Base-by-base conservation (phyloP, 129 eudicot species). In the Dittrichia graveolens region DNA sequence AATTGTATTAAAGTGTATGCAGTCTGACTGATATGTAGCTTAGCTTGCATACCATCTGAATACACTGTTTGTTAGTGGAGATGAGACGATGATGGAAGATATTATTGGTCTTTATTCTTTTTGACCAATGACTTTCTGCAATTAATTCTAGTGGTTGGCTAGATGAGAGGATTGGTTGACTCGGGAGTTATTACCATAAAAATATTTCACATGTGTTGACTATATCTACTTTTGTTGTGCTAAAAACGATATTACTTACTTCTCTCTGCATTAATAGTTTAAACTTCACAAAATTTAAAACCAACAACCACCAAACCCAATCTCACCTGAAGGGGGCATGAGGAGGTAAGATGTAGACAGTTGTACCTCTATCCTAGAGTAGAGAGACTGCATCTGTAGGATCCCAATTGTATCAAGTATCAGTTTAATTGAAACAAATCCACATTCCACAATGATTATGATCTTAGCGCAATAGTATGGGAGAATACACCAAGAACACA, bases 91-190 rank as follows among this genome's bases (percentile, higher is more conserved):
- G 53, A 46, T 77, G 71, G 47, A 24, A 49, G 42, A 69, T 69
- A 45, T 77, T 49, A 60, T 14, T 60, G 42, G 42, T 34, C 59
- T 74, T 76, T 46, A 58, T 57, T 76, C 13, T 41, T 55, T 71
- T 78, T 63, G 77, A 71, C 78, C 67, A 71, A 63, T 54, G 67
- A 62, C 59, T 78, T 78, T 50, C 59, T 62, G 60, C 72, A 62
- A 62, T 78, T 50, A 71, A 71, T 78, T 63, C 10, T 34, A 78
- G 77, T 78, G 62, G 77, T 61, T 78, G 77, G 77, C 38, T 46
- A 43, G 40, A 64, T 55, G 41, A 54, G 41, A 54, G 14, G 47
- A 57, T 44, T 12, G 49, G 73, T 63, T 37, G 82, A 71, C 78
- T 77, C 40, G 4, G 10, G 66, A 71, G 43, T 62, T 52, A 70